Conservation (phyloP, 768 basidiomycete species). For the Boletus tylopilopsis region DNA sequence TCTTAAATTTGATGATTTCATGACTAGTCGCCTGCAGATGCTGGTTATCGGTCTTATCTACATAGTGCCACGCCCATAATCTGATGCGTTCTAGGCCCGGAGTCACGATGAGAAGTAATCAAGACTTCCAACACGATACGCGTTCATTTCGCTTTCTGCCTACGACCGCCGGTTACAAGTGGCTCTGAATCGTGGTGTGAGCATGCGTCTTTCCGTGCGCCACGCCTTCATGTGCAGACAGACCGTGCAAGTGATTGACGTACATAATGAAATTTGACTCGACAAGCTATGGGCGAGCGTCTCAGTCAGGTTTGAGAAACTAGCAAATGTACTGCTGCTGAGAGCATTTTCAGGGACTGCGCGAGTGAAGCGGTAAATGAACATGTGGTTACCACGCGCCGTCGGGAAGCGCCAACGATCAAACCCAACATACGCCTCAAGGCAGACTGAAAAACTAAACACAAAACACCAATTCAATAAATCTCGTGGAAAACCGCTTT, state of each 20-base stretch:
- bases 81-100: conserved; percentile 15
- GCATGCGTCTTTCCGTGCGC: background rate
- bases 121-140: background rate
- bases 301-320: background rate
- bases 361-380: conserved; percentile 24
- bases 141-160: conserved; percentile 14
- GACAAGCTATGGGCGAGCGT: background rate
- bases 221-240: background rate
- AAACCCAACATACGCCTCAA: conserved; percentile 29
- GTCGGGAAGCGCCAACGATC: conserved; percentile 24
- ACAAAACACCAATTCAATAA: conserved; percentile 24
- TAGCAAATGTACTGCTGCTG: conserved; percentile 3
- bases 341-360: background rate
- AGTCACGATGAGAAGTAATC: conserved; percentile 2
- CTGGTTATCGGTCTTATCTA: background rate
- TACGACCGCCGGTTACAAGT: conserved; percentile 1
- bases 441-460: conserved; percentile 26
- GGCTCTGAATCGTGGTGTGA: background rate
- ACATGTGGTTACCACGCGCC: conserved; percentile 36
- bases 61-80: background rate
- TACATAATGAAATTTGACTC: background rate
- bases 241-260: background rate
- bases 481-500: conserved; percentile 14
- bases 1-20: conserved; percentile 17
- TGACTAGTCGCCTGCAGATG: conserved; percentile 2